Percentiles rank a stretch among this genome's conserved stretches.
Evolutionary conservation across 2,329 filamentous ascomycete species (phyloP).

Genomic region (Botryotinia narcissicola): DNA sequence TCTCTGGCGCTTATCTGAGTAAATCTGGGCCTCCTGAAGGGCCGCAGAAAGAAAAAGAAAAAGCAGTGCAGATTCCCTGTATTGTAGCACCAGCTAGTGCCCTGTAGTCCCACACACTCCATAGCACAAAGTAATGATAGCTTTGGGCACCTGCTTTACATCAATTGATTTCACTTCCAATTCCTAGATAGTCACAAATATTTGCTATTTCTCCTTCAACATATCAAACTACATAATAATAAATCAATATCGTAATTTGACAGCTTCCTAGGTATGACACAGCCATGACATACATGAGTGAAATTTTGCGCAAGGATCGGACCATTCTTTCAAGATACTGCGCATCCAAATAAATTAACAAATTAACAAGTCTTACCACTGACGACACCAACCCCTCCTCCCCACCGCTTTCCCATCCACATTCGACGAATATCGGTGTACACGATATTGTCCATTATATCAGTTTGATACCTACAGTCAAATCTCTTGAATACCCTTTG

Average conservation of each 20-base stretch:
- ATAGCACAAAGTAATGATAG: conserved; percentile 18
- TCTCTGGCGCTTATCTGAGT: conserved; percentile 19
- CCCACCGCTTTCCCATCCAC: conserved; percentile 18
- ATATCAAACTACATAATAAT: neutral
- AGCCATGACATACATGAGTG: conserved; percentile 17
- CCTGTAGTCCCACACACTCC: conserved; percentile 10
- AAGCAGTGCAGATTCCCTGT: conserved; percentile 8
- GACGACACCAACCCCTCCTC: conserved; percentile 19
- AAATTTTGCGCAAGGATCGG: conserved; percentile 18
- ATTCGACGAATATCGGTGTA: conserved; percentile 2
- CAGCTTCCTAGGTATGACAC: conserved; percentile 7
- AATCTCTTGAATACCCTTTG: neutral
- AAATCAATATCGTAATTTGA: neutral
- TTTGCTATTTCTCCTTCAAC: neutral
- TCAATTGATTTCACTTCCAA: neutral
- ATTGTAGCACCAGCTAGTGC: neutral
- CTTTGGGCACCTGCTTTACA: conserved; percentile 8
- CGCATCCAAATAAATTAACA: conserved; percentile 16
- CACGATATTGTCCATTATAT: conserved; percentile 2
- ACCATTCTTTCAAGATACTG: conserved; percentile 19
- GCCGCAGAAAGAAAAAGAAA: conserved; percentile 10
- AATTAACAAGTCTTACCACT: conserved; percentile 17
- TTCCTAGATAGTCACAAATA: conserved; percentile 4
- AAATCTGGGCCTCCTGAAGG: conserved; percentile 16
- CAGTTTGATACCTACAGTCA: neutral